phyloP scores from a whole-genome alignment of 306 rosid species.

The Calophaca sinica region DNA sequence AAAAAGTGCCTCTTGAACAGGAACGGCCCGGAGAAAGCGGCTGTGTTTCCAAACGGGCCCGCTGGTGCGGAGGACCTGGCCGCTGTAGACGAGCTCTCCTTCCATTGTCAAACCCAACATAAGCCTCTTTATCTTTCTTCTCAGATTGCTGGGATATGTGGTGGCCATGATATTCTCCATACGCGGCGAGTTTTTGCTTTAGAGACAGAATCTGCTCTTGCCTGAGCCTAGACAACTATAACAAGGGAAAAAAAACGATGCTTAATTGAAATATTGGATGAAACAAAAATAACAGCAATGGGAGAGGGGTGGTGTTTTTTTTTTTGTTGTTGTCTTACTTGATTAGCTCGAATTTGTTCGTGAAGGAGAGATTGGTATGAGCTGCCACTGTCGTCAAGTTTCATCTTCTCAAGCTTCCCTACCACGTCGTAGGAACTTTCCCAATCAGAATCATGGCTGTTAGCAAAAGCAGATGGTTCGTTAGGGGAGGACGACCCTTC shows the following conservation, averaged over 20 bases:
- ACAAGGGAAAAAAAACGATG: neutral
- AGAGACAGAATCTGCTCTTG: constrained; percentile 46
- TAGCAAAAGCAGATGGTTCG: constrained; percentile 26
- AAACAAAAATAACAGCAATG: too few relatives aligned
- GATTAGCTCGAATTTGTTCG: constrained; percentile 58
- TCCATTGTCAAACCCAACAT: constrained; percentile 11
- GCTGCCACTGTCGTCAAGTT: constrained; percentile 40
- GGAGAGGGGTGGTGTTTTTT: too few relatives aligned
- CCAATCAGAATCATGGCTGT: constrained; percentile 39
- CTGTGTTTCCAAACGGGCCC: constrained; percentile 33
- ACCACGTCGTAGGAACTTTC: constrained; percentile 29
- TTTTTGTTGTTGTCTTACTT: constrained; percentile 54
- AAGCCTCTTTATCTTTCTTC: constrained; percentile 43
- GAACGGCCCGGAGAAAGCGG: constrained; percentile 45
- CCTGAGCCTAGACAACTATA: constrained; percentile 38
- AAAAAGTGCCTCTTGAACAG: constrained; percentile 48
- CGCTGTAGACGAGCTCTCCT: constrained; percentile 11
- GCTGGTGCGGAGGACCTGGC: constrained; percentile 28
- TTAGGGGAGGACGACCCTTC: constrained; percentile 54
- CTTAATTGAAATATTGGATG: neutral
- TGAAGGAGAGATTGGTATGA: constrained; percentile 46
- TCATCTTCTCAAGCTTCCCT: constrained; percentile 57
- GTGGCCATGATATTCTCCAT: constrained; percentile 22
- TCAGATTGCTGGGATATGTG: constrained; percentile 22
- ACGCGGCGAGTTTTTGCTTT: constrained; percentile 33